Base-by-base conservation (phyloP, 2,329 filamentous ascomycete genomes). In the Fusarium fujikuroi region DNA sequence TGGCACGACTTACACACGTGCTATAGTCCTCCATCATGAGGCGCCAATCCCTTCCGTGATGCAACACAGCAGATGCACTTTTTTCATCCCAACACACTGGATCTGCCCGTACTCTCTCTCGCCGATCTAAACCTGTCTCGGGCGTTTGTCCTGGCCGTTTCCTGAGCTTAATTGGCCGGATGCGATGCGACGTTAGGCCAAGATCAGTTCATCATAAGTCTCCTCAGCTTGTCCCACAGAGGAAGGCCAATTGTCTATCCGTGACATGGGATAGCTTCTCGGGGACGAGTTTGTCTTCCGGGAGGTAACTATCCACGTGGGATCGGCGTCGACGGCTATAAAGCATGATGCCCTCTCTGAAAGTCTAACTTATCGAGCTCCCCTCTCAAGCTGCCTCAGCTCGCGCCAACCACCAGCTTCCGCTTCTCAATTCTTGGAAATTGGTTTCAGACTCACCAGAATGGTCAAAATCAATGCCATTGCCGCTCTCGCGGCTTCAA, bases 401-500 rank as follows among this genome's bases (percentile, higher is more conserved):
- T 65, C 62, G 63, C 58, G 56, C 30, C 66, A 69, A 60, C 11
- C 61, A 57, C 40, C 37, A 59, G 70, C 47, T 59, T 60, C 28
- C 53, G 10, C 30, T 30, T 49, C 30, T n/a, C 36, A 67, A 63
- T 63, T 21, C 19, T 37, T 28, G 56, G 30, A 54, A 43, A 68
- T 37, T 54, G 54, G 57, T 49, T 7, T 44, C 46, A 68, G 68
- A 69, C 60, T 66, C 64, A 63, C 36, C 23, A 68, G 36, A 59
- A 84, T 82, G 75, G 79, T 79, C 74, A 84, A 81, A 77, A 70
- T 84, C 74, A 81, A 78, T 73, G 70, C 78, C 66, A 77, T 79
- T 74, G 77, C 79, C 72, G 76, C 79, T 69, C 70, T 83, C 49
- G 80, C 76, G 69, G 80, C 78, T 42, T 81, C 79, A 71, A 75